Conservation (phyloP, 768 basidiomycete species). For the Amanita jacksonii region DNA sequence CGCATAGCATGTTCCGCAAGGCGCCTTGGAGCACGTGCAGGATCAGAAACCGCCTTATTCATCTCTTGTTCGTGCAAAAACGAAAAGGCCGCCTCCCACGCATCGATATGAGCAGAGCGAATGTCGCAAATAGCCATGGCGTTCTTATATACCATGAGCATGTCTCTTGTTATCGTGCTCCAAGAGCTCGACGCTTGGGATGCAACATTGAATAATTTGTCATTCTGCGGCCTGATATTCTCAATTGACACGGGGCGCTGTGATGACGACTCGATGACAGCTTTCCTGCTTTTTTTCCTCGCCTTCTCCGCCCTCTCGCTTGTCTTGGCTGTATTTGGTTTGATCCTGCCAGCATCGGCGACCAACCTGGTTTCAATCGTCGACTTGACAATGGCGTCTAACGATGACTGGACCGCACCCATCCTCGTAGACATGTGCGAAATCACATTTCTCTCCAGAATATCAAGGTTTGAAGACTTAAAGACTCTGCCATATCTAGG, state of each 20-base stretch:
- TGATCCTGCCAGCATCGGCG: constrained; percentile 1
- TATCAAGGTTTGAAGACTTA: constrained; percentile 56
- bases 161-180: constrained; percentile 24
- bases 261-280: background rate
- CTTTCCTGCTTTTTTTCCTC: background rate
- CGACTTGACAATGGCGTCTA: constrained; percentile 19
- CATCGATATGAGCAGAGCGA: constrained; percentile 45
- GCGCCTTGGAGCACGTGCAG: constrained; percentile 24
- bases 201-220: constrained; percentile 19
- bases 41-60: constrained; percentile 21
- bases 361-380: constrained; percentile 15
- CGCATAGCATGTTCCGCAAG: constrained; percentile 43
- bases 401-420: constrained; percentile 5
- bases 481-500: constrained; percentile 51
- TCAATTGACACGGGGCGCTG: background rate
- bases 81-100: constrained; percentile 54
- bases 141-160: constrained; percentile 31
- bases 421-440: constrained; percentile 39
- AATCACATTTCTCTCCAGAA: constrained; percentile 55
- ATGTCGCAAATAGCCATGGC: constrained; percentile 31
- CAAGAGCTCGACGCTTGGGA: constrained; percentile 25
- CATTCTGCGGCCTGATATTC: constrained; percentile 9
- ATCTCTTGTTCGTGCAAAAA: constrained; percentile 42
- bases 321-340: constrained; percentile 4
- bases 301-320: constrained; percentile 13